Conservation (phyloP, 768 basidiomycete species). For the Leccinellum albellum region DNA sequence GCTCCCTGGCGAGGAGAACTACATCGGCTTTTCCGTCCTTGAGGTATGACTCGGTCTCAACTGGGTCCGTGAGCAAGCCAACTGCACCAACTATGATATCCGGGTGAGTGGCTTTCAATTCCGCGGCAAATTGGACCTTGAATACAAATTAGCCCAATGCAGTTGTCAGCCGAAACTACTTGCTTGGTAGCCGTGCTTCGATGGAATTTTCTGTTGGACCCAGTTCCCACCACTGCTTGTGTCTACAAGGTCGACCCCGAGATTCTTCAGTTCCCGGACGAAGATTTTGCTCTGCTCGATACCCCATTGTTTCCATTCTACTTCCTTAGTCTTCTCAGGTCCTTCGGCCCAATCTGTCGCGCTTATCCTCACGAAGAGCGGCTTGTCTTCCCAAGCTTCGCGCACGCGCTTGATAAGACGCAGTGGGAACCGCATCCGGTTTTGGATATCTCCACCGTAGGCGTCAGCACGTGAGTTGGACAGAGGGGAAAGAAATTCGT, state of each 20-base stretch:
- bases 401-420: slow-evolving; percentile 52
- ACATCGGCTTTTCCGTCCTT: slow-evolving; percentile 65
- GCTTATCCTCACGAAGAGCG: slow-evolving; percentile 69
- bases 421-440: slow-evolving; percentile 67
- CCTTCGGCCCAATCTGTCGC: slow-evolving; percentile 65
- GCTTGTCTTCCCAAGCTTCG: slow-evolving; percentile 55
- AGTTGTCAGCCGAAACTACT: background rate
- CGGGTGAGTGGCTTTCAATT: slow-evolving; percentile 58
- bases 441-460: slow-evolving; percentile 72
- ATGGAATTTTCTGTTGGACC: slow-evolving; percentile 51
- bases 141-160: background rate
- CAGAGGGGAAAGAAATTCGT: slow-evolving; percentile 68
- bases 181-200: slow-evolving; percentile 60
- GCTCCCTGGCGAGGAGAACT: slow-evolving; percentile 61
- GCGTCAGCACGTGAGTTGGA: slow-evolving; percentile 68
- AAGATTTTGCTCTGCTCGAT: slow-evolving; percentile 69
- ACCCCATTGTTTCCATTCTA: slow-evolving; percentile 67
- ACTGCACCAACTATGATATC: slow-evolving; percentile 57
- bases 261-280: slow-evolving; percentile 49
- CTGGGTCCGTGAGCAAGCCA: slow-evolving; percentile 65
- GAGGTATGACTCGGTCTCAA: slow-evolving; percentile 59
- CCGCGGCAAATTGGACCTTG: slow-evolving; percentile 66
- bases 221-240: slow-evolving; percentile 66
- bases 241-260: slow-evolving; percentile 78
- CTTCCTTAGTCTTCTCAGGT: slow-evolving; percentile 50